Evolutionary conservation across 768 basidiomycete genomes (phyloP), one percentile per base, ranked within the genome.

Genomic region (Trametes punicea): DNA sequence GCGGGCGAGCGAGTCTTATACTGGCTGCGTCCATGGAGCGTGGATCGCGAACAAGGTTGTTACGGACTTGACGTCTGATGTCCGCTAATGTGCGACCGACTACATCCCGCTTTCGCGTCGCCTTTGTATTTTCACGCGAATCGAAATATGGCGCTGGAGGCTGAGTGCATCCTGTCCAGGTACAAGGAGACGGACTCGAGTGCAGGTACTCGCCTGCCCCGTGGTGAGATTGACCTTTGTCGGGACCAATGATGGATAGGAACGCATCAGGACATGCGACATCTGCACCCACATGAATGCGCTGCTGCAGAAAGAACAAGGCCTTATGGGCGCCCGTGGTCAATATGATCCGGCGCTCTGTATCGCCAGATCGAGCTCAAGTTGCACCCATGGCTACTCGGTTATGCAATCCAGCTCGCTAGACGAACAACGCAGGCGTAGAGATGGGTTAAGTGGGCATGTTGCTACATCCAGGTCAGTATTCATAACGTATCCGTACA

Each of bases 51-150:
- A 54, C 52, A 54, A 54, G 52, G 52, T 54, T 26, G 44, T 15
- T 26, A 54, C 44, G 52, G 34, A 54, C 44, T 54, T 54, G 52
- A 54, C 52, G 23, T 45, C 39, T 54, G 44, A 39, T 31, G 18
- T 34, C 18, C 38, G 10, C 44, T 18, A n/a, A 10, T 15, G 23
- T 16, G 23, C 13, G 30, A 26, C 42, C 31, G 16, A 26, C 18
- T 0, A 21, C 44, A 21, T 7, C 34, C 15, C 39, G 20, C 6
- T 16, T 15, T 30, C 23, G 31, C 31, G 42, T 21, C 10, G 23
- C 16, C 51, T 11, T 52, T 52, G 51, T 52, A 52, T 25, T 52
- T n/a, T 45, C n/a, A 44, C 18, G 40, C 51, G 51, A 27, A n/a
- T 30, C n/a, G n/a, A n/a, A n/a, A n/a, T n/a, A n/a, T n/a, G n/a